Evolutionary conservation across 1,139 yeast species (phyloP), one percentile per base, ranked within the genome.

Genomic region (Torulaspora pretoriensis): DNA sequence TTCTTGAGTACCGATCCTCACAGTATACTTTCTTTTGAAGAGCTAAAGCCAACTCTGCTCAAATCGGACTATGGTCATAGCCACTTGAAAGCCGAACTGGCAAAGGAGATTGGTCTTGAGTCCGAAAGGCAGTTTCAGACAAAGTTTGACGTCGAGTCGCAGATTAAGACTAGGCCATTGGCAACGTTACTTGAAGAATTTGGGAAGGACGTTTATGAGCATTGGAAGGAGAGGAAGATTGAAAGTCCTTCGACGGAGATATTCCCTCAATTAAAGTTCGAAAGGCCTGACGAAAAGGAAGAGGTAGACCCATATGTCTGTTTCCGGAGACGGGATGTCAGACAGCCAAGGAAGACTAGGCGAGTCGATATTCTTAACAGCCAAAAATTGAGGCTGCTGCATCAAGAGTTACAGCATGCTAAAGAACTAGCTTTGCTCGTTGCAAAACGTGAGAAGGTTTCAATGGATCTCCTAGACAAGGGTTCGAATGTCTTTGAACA

Each of bases 261-360:
- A 32, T 77, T 79, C 56, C 96, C 97, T 1, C 67, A 73, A 8
- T 71, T 94, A 39, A 85, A 83, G 63, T 89, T 86, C 61, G 97
- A 90, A 67, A 94, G 87, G 57, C 88, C 87, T 14, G 80, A 78
- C 46, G 96, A 89, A 53, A 86, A 86, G 57, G 97, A 90, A 59
- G 98, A 92, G 60, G 80, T 78, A 49, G 97, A 92, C 65, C 97
- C 99, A 1, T 92, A 94, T 65, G 83, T 89, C 36, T 88, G 97
- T 69, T 92, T 94, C 71, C 79, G 99, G 61, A 81, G 97, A 58
- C 84, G 99, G 66, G 98, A 90, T 61, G 83, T 89, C 55, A 80
- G 98, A 53, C 97, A 87, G 63, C 95, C 95, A 32, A 83, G 99
- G 65, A 92, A 92, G 65, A 94, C 99, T 0, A 80, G 99, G 64